Percentiles rank a stretch among this genome's conserved stretches.
Conservation (phyloP, 2,329 filamentous ascomycete genomes). For the Aureobasidium sp. region DNA sequence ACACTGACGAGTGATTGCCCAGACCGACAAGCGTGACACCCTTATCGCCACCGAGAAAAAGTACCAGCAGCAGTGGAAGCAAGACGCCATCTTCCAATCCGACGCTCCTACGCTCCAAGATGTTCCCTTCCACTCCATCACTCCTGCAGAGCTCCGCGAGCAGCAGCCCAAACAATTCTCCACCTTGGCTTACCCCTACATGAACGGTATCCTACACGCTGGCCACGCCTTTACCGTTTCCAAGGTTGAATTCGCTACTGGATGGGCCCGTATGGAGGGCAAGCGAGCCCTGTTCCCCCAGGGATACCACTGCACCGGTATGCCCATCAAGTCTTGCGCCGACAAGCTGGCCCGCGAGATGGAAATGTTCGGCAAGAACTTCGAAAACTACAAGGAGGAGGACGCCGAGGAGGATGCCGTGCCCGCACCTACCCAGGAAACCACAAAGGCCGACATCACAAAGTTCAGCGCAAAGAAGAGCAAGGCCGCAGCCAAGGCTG, state of each 20-base stretch:
- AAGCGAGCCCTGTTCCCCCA: conserved; percentile 81
- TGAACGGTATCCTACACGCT: conserved; percentile 73
- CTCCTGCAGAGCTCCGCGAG: conserved; percentile 64
- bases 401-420: conserved; percentile 38
- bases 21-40: conserved; percentile 81
- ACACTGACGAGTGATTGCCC: conserved; percentile 16
- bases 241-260: conserved; percentile 87
- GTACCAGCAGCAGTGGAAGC: conserved; percentile 79
- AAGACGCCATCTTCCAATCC: conserved; percentile 69
- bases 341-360: conserved; percentile 92
- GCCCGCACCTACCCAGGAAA: conserved; percentile 53
- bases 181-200: conserved; percentile 67
- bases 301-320: conserved; percentile 92
- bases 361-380: conserved; percentile 77
- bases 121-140: conserved; percentile 64
- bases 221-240: conserved; percentile 87
- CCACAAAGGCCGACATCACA: conserved; percentile 68
- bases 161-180: conserved; percentile 89
- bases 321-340: conserved; percentile 95
- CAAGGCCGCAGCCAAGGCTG: conserved; percentile 81
- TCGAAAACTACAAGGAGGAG: conserved; percentile 65
- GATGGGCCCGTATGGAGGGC: conserved; percentile 83
- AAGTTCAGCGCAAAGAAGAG: conserved; percentile 92
- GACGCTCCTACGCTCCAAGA: conserved; percentile 74
- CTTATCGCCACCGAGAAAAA: conserved; percentile 80